Conservation (phyloP, 2,329 filamentous ascomycete genomes). For the Alternaria metachromatica region DNA sequence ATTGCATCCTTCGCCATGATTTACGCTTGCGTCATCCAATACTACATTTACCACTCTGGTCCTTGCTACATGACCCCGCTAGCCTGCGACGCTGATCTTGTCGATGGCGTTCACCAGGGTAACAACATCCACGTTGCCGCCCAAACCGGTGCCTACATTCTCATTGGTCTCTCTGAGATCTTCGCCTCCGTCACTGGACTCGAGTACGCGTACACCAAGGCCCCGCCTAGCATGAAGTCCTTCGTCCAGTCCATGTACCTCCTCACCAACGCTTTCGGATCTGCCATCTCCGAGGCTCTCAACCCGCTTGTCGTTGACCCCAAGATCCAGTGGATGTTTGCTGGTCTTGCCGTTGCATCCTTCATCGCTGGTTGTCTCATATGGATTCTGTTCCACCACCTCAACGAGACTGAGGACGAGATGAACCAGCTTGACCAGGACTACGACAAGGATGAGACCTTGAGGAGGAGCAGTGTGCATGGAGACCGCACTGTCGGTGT, state of each 20-base stretch:
- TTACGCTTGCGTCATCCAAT: constrained; percentile 65
- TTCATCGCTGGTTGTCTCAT: constrained; percentile 45
- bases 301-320: constrained; percentile 68
- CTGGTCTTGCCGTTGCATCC: constrained; percentile 38
- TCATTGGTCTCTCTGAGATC: constrained; percentile 57
- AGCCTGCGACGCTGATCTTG: constrained; percentile 36
- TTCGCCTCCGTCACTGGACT: constrained; percentile 57
- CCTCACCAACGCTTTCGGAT: constrained; percentile 66
- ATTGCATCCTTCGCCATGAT: constrained; percentile 60
- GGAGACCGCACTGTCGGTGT: constrained; percentile 30
- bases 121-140: constrained; percentile 55
- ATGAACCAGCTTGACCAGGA: constrained; percentile 48
- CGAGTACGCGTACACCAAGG: constrained; percentile 58
- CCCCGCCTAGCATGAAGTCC: constrained; percentile 56
- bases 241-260: constrained; percentile 63
- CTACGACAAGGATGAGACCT: constrained; percentile 39
- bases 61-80: constrained; percentile 58
- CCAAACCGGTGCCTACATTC: constrained; percentile 56
- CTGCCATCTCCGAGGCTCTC: constrained; percentile 68
- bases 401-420: constrained; percentile 46
- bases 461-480: constrained; percentile 34
- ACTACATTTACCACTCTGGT: constrained; percentile 62
- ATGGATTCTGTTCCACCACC: constrained; percentile 48
- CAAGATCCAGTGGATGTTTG: constrained; percentile 69
- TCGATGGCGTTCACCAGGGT: constrained; percentile 39